Percentiles rank a stretch among this genome's conserved stretches.
These are phyloP conservation scores for Russula olivacea DNA, from an alignment of 768 basidiomycete genomes.

Conservation along the genomic window DNA sequence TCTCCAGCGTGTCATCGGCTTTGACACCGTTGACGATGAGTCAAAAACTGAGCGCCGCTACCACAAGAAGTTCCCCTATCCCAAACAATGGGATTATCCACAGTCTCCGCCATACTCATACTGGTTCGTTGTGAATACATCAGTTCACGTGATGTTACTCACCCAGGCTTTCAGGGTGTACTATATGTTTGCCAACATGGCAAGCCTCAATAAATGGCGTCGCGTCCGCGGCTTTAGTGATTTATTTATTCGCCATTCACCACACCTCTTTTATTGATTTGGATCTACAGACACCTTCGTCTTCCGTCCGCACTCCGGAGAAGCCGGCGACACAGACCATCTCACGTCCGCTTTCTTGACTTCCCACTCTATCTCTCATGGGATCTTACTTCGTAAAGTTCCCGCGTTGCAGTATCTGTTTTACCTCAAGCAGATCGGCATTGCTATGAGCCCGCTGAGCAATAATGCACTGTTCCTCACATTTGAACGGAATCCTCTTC, in stretches of 20 bases:
- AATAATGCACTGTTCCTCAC: conserved; percentile 97
- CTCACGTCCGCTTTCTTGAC: conserved; percentile 94
- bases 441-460: conserved; percentile 97
- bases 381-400: conserved; percentile 96
- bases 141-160: background rate
- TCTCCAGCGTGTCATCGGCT: conserved; percentile 90
- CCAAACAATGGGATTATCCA: conserved; percentile 78
- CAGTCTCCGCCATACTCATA: conserved; percentile 95
- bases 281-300: conserved; percentile 79
- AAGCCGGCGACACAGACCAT: conserved; percentile 98
- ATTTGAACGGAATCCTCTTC: conserved; percentile 95
- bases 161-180: conserved; percentile 61
- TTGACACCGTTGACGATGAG: conserved; percentile 99
- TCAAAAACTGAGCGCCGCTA: conserved; percentile 88
- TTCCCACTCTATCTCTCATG: conserved; percentile 97
- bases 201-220: conserved; percentile 92
- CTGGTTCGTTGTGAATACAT: conserved; percentile 50
- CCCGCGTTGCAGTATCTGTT: conserved; percentile 96
- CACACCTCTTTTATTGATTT: background rate
- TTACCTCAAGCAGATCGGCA: conserved; percentile 95
- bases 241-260: background rate
- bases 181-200: conserved; percentile 96
- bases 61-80: conserved; percentile 91
- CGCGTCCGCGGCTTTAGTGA: conserved; percentile 84
- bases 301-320: conserved; percentile 92